A percentile compares a stretch with the other conserved stretches of the same genome.
Conservation (phyloP, 2,329 filamentous ascomycete species). For the Stachybotrys chlorohalonatus region DNA sequence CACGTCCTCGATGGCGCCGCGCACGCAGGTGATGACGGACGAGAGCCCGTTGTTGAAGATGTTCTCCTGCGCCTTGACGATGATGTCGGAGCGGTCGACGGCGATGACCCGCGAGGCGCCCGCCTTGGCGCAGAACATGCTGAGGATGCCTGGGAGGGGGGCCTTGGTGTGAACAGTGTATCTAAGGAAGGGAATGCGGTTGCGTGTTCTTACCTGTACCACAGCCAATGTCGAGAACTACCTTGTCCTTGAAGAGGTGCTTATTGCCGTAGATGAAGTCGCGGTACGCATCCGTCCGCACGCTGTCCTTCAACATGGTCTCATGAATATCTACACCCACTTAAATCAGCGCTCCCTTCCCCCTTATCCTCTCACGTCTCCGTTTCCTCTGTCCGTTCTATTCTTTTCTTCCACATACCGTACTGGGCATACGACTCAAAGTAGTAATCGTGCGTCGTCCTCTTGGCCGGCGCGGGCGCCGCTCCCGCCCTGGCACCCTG, state of each 20-base stretch:
- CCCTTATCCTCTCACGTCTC: not conserved
- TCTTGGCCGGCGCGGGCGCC: constrained; percentile 8
- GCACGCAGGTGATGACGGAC: constrained; percentile 66
- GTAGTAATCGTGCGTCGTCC: constrained; percentile 33
- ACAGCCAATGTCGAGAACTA: constrained; percentile 85
- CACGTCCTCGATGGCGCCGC: constrained; percentile 84
- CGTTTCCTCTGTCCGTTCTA: not conserved
- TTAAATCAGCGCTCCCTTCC: not conserved
- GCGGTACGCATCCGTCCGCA: constrained; percentile 84
- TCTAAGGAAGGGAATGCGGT: not conserved
- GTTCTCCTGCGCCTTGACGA: constrained; percentile 77
- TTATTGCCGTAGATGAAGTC: constrained; percentile 95
- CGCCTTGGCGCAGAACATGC: constrained; percentile 89
- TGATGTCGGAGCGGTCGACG: constrained; percentile 87
- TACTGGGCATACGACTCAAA: constrained; percentile 54
- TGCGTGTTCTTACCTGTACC: constrained; percentile 44
- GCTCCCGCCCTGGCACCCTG: constrained; percentile 12
- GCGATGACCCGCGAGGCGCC: constrained; percentile 81
- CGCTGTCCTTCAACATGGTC: constrained; percentile 84
- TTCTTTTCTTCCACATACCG: constrained; percentile 22
- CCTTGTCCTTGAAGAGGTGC: constrained; percentile 74
- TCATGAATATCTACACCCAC: constrained; percentile 68
- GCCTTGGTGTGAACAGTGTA: not conserved
- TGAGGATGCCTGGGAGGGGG: constrained; percentile 58
- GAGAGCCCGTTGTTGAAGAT: constrained; percentile 71